Evolutionary conservation across 768 basidiomycete species (phyloP).

Genomic region (Hebeloma cylindrosporum): DNA sequence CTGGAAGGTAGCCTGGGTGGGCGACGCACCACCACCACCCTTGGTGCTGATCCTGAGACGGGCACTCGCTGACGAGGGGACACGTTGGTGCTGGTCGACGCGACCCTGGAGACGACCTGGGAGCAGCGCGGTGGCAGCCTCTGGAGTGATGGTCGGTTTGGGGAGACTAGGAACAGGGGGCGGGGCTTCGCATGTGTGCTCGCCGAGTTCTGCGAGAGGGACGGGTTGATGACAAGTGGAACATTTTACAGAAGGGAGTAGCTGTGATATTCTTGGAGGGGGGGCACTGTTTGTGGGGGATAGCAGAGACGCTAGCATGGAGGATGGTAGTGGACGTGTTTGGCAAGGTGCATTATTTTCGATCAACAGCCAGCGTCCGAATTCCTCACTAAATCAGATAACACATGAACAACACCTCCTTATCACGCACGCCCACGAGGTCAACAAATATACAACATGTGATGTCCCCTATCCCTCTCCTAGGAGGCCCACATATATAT

Average conservation of each 20-base stretch:
- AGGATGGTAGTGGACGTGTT: background rate
- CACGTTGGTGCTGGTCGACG: constrained; percentile 31
- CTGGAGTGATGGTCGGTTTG: constrained; percentile 39
- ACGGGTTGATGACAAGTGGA: constrained; percentile 73
- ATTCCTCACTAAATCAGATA: too few species aligned
- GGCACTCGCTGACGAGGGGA: constrained; percentile 26
- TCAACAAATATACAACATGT: too few species aligned
- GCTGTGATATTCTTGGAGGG: constrained; percentile 59
- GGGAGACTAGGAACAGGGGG: constrained; percentile 46
- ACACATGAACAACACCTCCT: too few species aligned
- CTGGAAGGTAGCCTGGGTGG: constrained; percentile 27
- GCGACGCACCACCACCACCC: constrained; percentile 16
- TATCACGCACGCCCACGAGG: too few species aligned
- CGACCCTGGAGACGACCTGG: constrained; percentile 51
- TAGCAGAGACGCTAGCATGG: constrained; percentile 23
- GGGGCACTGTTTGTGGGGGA: constrained; percentile 23
- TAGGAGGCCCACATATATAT: too few species aligned
- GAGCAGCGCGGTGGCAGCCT: constrained; percentile 44
- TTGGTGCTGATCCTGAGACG: constrained; percentile 34
- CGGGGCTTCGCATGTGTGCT: constrained; percentile 67
- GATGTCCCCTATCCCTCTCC: too few species aligned
- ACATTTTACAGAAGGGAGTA: constrained; percentile 83
- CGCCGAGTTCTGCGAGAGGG: constrained; percentile 68
- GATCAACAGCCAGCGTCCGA: background rate
- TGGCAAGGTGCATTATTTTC: background rate